A percentile compares a stretch with the other conserved stretches of the same genome.
Conservation (phyloP, 225 moss, liverwort and hornwort species). For the Pseudoscleropodium purum region DNA sequence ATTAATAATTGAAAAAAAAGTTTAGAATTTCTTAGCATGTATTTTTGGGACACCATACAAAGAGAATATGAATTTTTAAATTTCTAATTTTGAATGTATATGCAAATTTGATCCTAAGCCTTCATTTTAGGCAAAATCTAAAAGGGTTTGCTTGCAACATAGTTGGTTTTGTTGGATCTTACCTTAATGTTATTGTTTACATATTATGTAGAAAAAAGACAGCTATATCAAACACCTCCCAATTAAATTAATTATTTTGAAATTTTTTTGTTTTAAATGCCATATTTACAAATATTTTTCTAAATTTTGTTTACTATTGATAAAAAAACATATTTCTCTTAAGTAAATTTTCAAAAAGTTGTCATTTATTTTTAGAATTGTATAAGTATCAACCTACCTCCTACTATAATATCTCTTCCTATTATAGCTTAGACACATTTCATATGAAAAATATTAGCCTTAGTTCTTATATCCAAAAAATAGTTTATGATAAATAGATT, state of each 20-base stretch:
- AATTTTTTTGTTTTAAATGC: no score
- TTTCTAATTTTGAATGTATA: background rate
- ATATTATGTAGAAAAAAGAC: accelerated
- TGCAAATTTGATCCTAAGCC: accelerated
- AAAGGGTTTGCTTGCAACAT: background rate
- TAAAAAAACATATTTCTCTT: background rate
- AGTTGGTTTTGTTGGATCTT: background rate
- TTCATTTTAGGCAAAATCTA: background rate
- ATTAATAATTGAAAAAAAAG: no score
- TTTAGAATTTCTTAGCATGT: background rate
- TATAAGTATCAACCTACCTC: background rate
- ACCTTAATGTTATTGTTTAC: no score
- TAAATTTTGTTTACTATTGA: background rate
- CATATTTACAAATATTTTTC: no score
- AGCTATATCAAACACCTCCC: accelerated
- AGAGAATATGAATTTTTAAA: background rate
- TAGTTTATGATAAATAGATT: background rate
- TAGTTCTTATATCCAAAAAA: background rate
- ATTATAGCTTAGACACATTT: background rate
- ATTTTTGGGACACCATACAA: accelerated
- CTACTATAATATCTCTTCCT: background rate
- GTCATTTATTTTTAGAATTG: background rate
- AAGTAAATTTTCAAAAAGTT: background rate
- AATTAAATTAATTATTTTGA: background rate
- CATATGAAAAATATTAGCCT: background rate